Conservation (phyloP, 495 filamentous ascomycete species). For the Talaromyces nanjingensis region DNA sequence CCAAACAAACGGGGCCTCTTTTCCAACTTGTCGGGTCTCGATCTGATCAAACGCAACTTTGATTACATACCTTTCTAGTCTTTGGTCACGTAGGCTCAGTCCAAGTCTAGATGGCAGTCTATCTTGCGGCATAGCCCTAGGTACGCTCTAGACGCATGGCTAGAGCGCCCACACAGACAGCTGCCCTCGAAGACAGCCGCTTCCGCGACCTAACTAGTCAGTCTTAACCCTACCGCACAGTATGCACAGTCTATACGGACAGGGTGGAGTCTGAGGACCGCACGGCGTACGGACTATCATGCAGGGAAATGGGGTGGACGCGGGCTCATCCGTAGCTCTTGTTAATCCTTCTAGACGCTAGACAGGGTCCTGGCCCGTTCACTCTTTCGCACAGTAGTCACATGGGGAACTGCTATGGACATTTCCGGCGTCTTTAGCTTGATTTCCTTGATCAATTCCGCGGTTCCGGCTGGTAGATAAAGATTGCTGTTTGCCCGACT, state of each 20-base stretch:
- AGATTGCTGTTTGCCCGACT: not conserved
- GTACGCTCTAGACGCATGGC: not conserved
- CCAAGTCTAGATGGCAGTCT: not conserved
- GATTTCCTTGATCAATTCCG: not conserved
- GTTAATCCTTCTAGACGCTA: constrained; percentile 2
- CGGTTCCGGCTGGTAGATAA: not conserved
- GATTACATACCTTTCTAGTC: not conserved
- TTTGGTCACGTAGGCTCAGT: not conserved
- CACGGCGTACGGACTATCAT: not conserved
- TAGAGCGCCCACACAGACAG: not conserved
- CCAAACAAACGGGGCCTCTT: not conserved
- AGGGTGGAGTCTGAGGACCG: not conserved
- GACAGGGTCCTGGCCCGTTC: not conserved
- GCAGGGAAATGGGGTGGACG: not conserved
- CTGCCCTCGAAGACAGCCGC: not conserved
- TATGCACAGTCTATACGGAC: not conserved
- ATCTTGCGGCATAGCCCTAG: not conserved
- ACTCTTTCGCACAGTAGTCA: not conserved
- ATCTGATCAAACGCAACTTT: not conserved
- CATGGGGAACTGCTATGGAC: not conserved
- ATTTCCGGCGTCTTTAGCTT: constrained; percentile 1
- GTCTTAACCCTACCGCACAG: not conserved
- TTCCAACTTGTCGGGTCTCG: not conserved
- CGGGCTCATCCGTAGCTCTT: not conserved
- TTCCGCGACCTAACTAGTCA: not conserved